Evolutionary conservation across 2,329 filamentous ascomycete species (phyloP), one percentile per base, ranked within the genome.

Genomic region (Didymella sp.): DNA sequence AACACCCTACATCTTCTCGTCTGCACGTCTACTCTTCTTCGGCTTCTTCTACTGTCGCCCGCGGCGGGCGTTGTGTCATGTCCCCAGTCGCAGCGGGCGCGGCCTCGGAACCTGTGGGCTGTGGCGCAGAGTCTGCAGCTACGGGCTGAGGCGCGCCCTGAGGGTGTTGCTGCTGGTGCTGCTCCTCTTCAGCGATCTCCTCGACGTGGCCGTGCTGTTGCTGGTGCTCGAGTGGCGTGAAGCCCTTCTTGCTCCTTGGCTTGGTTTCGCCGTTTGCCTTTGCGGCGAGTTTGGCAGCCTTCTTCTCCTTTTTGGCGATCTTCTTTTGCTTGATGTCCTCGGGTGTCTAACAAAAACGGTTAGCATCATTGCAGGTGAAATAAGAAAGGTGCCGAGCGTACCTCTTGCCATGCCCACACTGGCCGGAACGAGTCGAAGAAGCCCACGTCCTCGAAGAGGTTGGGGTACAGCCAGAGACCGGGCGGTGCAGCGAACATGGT

Each of bases 341-440:
- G 46, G 70, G 66, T 11, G 72, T 76, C 74, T 76, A 38, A 12
- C 11, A 33, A 5, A 38, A 40, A n/a, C n/a, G n/a, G n/a, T 57
- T 47, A 59, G 52, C 47, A 41, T 37, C n/a, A n/a, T n/a, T n/a
- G n/a, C n/a, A n/a, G n/a, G n/a, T n/a, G n/a, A n/a, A n/a, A n/a
- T n/a, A n/a, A n/a, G n/a, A n/a, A n/a, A n/a, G n/a, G n/a, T n/a
- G n/a, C 6, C 28, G 19, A 17, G 56, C 68, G 27, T 66, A 96
- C 92, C 86, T 96, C 93, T 77, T 99, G 95, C 95, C 95, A 99
- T 58, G 92, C 95, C 94, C 95, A 99, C 6, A 96, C 79, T 19
- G 95, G 95, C 73, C 89, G 89, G 84, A 99, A 99, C 71, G 91
- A 96, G 75, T 99, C 95, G 77, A 99, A 89, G 80, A 99, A 98